Evolutionary conservation across 768 basidiomycete genomes (phyloP).

Genomic region (Crassisporium funariophilum): DNA sequence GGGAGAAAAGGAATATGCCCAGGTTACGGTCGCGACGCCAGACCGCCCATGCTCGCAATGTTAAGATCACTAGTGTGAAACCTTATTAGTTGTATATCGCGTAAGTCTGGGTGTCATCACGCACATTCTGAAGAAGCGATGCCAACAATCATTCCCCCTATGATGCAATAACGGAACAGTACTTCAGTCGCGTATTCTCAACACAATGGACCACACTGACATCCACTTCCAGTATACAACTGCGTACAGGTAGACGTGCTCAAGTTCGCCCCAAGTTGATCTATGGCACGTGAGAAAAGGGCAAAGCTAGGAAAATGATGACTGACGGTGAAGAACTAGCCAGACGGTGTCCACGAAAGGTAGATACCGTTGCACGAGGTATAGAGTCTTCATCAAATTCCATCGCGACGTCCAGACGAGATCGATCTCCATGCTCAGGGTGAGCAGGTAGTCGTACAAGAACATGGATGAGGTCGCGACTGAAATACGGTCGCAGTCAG

Average conservation of each 20-base stretch:
- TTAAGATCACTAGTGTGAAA: conserved; percentile 10
- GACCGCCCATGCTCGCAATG: conserved; percentile 13
- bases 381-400: conserved; percentile 11
- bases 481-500: too few relatives aligned
- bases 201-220: conserved; percentile 5
- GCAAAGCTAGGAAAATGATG: not conserved
- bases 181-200: not conserved
- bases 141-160: conserved; percentile 8
- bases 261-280: conserved; percentile 4
- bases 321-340: conserved; percentile 12
- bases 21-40: conserved; percentile 9
- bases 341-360: conserved; percentile 14
- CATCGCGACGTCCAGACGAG: conserved; percentile 13
- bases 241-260: not conserved
- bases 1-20: conserved; percentile 1
- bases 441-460: conserved; percentile 14
- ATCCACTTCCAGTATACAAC: conserved; percentile 7
- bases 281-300: not conserved
- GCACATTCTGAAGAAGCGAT: conserved; percentile 12
- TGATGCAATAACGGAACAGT: not conserved
- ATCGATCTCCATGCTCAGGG: conserved; percentile 13
- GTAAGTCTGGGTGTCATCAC: not conserved
- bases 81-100: not conserved
- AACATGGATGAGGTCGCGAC: conserved; percentile 8
- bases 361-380: conserved; percentile 15